Percentiles rank a stretch among this genome's conserved stretches.
These are phyloP conservation scores for Colletotrichum tropicicola DNA, from an alignment of 2,329 filamentous ascomycete species.

Conservation along the genomic window DNA sequence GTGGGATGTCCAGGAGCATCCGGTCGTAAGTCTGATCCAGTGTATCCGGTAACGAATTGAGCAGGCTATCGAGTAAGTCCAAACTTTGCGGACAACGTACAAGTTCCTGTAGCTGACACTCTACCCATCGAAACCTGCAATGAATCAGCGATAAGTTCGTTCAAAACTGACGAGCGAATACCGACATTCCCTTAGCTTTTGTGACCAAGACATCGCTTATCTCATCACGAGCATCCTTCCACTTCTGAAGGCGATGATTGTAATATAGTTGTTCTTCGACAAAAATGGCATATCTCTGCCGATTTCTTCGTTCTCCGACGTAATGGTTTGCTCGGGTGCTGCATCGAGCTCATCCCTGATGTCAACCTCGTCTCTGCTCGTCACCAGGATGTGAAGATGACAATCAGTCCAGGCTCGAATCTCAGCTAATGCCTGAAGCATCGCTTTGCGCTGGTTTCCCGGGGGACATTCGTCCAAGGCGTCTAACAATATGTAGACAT, in stretches of 20 bases:
- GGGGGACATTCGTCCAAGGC: neutral
- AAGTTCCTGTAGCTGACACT: conserved; percentile 33
- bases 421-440: accelerated
- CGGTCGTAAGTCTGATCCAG: conserved; percentile 39
- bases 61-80: conserved; percentile 30
- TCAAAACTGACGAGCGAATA: neutral
- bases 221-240: neutral
- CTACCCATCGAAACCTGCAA: conserved; percentile 36
- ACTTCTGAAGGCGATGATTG: neutral
- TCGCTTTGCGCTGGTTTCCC: neutral
- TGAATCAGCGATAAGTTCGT: neutral
- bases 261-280: neutral
- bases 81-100: conserved; percentile 25
- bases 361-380: conserved; percentile 43
- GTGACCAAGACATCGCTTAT: neutral
- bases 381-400: conserved; percentile 39
- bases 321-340: neutral
- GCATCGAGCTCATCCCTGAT: conserved; percentile 35
- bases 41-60: conserved; percentile 34
- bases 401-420: neutral
- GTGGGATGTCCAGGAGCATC: neutral
- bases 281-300: neutral
- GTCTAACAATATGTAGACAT: neutral
- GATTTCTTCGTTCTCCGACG: neutral
- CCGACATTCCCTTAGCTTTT: neutral